These are phyloP conservation scores for Tuber borchii DNA, from an alignment of 495 filamentous ascomycete genomes.

Conservation along the genomic window DNA sequence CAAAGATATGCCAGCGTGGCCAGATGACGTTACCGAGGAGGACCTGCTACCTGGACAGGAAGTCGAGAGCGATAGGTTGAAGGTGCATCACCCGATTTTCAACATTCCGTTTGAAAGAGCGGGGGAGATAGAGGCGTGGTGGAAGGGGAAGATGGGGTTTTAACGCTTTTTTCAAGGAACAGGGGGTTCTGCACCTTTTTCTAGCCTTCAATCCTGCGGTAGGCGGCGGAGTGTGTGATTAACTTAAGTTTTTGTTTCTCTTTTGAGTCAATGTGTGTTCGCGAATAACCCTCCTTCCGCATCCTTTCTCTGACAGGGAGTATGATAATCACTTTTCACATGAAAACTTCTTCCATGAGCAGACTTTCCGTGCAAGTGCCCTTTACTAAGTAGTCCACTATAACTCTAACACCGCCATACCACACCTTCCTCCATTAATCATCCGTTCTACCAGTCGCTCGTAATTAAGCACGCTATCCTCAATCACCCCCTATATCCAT, in stretches of 20 bases:
- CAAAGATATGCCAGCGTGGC: conserved; percentile 28
- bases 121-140: conserved; percentile 53
- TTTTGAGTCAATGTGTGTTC: background rate
- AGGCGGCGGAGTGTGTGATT: background rate
- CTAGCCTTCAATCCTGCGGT: background rate
- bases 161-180: conserved; percentile 1
- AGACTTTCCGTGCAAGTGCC: background rate
- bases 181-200: background rate
- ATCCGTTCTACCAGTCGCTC: background rate
- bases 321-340: background rate
- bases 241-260: background rate
- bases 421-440: background rate
- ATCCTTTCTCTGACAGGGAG: background rate
- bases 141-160: conserved; percentile 22
- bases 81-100: conserved; percentile 71
- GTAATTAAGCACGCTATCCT: background rate
- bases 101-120: conserved; percentile 68
- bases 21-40: conserved; percentile 24
- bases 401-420: background rate
- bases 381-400: background rate
- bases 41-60: conserved; percentile 39
- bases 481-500: background rate
- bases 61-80: conserved; percentile 50
- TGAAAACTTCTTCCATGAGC: background rate
- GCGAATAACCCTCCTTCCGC: background rate